These are phyloP conservation scores for Wickerhamiella sorbophila DNA, from an alignment of 805 yeast species.

Conservation along the genomic window DNA sequence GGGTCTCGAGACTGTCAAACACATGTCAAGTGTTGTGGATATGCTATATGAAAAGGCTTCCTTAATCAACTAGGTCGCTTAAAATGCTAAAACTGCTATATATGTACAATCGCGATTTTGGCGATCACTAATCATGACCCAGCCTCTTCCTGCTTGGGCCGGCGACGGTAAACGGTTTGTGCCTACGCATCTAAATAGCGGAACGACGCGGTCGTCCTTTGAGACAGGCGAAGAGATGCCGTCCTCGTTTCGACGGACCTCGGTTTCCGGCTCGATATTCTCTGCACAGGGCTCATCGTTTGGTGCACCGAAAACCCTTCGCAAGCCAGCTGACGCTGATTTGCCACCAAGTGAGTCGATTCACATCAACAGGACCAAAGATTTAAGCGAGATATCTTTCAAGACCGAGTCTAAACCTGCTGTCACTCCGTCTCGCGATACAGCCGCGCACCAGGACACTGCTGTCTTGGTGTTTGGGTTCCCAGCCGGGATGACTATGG, in stretches of 20 bases:
- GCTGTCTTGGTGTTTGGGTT: constrained; percentile 83
- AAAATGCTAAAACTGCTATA: background rate
- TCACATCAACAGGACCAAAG: background rate
- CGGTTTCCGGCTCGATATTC: background rate
- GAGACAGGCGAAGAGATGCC: constrained; percentile 6
- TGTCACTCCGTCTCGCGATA: constrained; percentile 6
- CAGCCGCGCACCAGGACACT: constrained; percentile 28
- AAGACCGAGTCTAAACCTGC: background rate
- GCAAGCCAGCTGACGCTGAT: constrained; percentile 2
- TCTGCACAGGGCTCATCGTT: background rate
- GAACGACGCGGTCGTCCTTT: constrained; percentile 15
- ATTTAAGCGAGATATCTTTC: background rate
- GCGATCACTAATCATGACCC: background rate
- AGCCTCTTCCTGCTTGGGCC: constrained; percentile 2
- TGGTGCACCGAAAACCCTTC: constrained; percentile 1
- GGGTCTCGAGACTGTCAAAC: constrained; percentile 71
- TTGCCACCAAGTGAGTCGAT: constrained; percentile 2
- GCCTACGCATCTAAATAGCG: constrained; percentile 16
- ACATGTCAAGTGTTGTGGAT: constrained; percentile 79
- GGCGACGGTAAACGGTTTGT: constrained; percentile 14
- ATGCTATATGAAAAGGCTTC: constrained; percentile 88
- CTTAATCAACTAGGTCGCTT: constrained; percentile 35
- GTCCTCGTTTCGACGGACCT: background rate
- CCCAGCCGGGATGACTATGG: constrained; percentile 57
- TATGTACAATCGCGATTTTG: background rate